Conservation (phyloP, 2,329 filamentous ascomycete genomes). For the Claviceps digitariae region DNA sequence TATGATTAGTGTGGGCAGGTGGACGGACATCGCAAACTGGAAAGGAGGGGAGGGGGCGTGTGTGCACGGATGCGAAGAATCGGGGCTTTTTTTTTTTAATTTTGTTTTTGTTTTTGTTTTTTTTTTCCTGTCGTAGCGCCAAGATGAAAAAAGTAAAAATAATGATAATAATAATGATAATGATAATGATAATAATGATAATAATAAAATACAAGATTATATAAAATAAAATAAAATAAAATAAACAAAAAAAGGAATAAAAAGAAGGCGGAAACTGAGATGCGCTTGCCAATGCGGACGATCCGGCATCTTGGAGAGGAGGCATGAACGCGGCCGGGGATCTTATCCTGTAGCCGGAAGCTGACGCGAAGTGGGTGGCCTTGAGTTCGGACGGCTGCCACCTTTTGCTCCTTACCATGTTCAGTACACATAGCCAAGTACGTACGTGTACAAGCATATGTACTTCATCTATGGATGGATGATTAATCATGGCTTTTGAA, state of each 20-base stretch:
- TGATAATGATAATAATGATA: no score
- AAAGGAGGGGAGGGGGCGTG: conserved; percentile 6
- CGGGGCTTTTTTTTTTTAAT: conserved; percentile 11
- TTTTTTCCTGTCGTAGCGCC: conserved; percentile 21
- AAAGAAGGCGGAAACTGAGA: not conserved
- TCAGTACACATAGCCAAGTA: not conserved
- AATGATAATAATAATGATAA: no score
- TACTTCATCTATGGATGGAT: no score
- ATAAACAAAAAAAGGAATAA: not conserved
- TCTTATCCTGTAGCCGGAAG: not conserved
- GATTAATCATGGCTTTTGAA: not conserved
- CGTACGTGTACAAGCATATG: no score
- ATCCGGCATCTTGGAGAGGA: conserved; percentile 5
- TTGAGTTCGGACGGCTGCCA: not conserved
- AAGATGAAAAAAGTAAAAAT: not conserved
- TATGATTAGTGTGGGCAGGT: not conserved
- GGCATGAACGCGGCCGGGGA: not conserved
- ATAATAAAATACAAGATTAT: no score
- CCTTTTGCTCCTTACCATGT: not conserved
- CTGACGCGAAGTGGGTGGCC: conserved; percentile 1
- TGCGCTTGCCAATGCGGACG: conserved; percentile 3
- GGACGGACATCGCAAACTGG: not conserved
- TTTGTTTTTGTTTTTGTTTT: conserved; percentile 20
- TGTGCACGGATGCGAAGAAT: conserved; percentile 15
- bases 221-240: not conserved